Conservation (phyloP, 371 early-diverging fungal species). For the Mortierella sp. region DNA sequence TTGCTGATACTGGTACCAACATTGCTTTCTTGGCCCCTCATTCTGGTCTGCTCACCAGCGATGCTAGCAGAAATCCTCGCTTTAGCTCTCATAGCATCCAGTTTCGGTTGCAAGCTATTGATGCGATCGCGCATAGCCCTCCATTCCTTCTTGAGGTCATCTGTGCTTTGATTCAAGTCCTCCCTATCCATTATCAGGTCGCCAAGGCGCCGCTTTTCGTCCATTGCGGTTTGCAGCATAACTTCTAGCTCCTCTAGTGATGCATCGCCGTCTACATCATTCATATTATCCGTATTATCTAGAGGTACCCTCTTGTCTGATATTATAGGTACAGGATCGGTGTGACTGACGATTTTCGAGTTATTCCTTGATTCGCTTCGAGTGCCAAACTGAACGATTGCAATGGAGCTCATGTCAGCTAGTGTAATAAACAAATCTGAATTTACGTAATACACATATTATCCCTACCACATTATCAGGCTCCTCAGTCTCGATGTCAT, state of each 20-base stretch:
- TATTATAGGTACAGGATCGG: not conserved
- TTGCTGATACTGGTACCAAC: not conserved
- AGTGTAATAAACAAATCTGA: too few species aligned
- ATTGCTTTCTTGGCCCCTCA: not conserved
- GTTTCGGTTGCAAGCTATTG: constrained; percentile 21
- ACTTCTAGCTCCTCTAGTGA: constrained; percentile 42
- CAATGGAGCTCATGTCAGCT: not conserved
- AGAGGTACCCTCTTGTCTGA: not conserved
- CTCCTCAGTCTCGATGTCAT: constrained; percentile 24
- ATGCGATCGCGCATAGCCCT: constrained; percentile 34
- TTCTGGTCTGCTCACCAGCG: not conserved
- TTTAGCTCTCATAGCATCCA: constrained; percentile 11
- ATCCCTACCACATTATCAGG: constrained; percentile 15
- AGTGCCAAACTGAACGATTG: not conserved
- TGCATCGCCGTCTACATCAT: constrained; percentile 21
- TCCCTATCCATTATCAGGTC: constrained; percentile 39
- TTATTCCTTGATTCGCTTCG: not conserved
- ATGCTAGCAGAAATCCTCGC: not conserved
- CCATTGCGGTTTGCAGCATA: constrained; percentile 41
- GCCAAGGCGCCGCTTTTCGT: constrained; percentile 44
- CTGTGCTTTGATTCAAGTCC: constrained; percentile 16
- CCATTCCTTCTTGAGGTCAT: constrained; percentile 30
- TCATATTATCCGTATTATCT: not conserved
- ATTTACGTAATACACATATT: too few species aligned
- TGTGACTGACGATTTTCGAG: not conserved